Percentiles rank a stretch among this genome's conserved stretches.
phyloP scores from a whole-genome alignment of 768 basidiomycete genomes.

The Phaffia australis region DNA sequence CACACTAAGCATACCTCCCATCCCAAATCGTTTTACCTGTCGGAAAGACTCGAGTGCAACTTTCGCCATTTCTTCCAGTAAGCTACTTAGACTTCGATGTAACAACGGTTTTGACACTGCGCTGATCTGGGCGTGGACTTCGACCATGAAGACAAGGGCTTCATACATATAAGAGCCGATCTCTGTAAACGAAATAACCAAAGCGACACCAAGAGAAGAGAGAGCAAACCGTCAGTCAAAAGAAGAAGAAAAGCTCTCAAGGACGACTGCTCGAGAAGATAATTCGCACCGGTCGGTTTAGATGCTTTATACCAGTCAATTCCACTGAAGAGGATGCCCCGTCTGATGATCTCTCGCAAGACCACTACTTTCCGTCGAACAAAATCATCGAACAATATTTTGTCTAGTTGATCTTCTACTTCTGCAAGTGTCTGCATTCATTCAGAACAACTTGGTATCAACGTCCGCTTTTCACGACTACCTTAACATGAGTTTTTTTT shows the following conservation, averaged over 20 bases:
- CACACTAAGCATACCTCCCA: constrained; percentile 97
- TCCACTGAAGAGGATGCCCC: constrained; percentile 63
- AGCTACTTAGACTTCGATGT: constrained; percentile 64
- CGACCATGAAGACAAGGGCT: constrained; percentile 73
- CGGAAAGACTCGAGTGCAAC: constrained; percentile 78
- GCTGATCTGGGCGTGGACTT: constrained; percentile 82
- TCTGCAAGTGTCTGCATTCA: constrained; percentile 55
- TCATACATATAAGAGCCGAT: constrained; percentile 92
- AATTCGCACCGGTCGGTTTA: constrained; percentile 67
- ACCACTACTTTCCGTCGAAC: constrained; percentile 66
- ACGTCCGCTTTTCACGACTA: not conserved
- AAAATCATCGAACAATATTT: constrained; percentile 78
- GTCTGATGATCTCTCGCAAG: constrained; percentile 56
- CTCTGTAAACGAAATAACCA: constrained; percentile 44
- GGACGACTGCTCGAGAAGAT: too few relatives aligned
- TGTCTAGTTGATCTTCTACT: constrained; percentile 73
- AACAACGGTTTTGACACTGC: constrained; percentile 66
- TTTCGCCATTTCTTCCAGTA: constrained; percentile 71
- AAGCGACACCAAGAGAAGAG: not conserved
- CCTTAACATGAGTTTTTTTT: not conserved
- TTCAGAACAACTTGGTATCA: not conserved
- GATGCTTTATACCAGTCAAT: constrained; percentile 94
- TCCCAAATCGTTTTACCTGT: constrained; percentile 81
- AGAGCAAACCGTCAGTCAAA: not conserved
- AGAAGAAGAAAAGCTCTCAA: not conserved